Evolutionary conservation across 164 flowering plant species (phyloP), one percentile per base, ranked within the genome.

Genomic region (Kingdonia uniflora): DNA sequence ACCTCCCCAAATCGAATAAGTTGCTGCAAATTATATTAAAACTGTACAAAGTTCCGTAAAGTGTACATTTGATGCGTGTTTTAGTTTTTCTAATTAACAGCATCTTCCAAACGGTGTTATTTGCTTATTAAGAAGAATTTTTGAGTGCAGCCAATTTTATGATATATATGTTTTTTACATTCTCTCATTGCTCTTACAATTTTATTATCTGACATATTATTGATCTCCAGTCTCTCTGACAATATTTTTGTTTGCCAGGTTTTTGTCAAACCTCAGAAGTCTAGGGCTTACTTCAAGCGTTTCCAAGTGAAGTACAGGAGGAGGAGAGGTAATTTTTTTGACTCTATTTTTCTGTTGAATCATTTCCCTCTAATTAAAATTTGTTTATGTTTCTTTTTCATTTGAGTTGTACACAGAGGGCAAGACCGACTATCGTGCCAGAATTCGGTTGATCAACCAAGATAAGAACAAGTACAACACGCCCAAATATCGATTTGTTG

Each of bases 391-490:
- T 21, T 17, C 51, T 33, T 14, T 20, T 38, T 38, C 5, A 14
- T 46, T 7, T 17, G 14, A 52, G 26, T 52, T 24, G 26, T 42
- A 14, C 48, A 24, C 72, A 87, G 91, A 67, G 78, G 95, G 96
- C 0, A 87, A 87, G 77, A 87, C 96, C 1, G 96, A 87, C 39
- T 87, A 87, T 63, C 58, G 96, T 2, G 96, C 96, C 5, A 75
- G 96, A 56, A 79, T 79, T 52, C 81, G 94, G 19, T 54, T 87
- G 42, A 87, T 87, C 41, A 87, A 87, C 54, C 95, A 87, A 56
- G 94, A 87, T 68, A 87, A 87, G 69, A 85, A 87, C 69, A 87
- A 87, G 63, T 87, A 87, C 72, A 85, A 85, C 66, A 87, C 94
- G 2, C 96, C 95, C 0, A 87, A 87, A 49, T 85, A 80, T 19